Evolutionary conservation across 192 early-diverging fungal species (phyloP), one percentile per base, ranked within the genome.

Genomic region (Coemansia sp.): DNA sequence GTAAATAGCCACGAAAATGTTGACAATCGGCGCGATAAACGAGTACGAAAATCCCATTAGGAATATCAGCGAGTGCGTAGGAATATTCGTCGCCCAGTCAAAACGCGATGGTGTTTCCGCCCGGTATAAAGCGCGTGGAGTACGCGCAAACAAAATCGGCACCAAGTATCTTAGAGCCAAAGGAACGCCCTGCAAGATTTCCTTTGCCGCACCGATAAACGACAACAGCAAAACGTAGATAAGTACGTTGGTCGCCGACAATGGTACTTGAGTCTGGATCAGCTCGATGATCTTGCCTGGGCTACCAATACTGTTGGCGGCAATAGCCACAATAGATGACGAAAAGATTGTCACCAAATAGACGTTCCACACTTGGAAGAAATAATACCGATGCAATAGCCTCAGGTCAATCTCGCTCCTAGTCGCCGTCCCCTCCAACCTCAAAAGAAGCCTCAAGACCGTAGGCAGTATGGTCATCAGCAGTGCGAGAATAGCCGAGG

Each of bases 341-440:
- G 92, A 87, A 57, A 96, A 80, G 18, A 94, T 92, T 7, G 91
- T 89, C 7, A 95, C 88, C 5, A 95, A 73, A 22, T 96, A 88
- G 8, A 96, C 89, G 79, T 94, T 92, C 68, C 94, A 85, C 66
- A 94, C 92, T 77, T 92, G 85, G 77, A 95, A 95, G 69, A 92
- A 89, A 70, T 89, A 96, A 83, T 89, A 95, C 53, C 91, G 91
- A 71, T 88, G 69, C 62, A 93, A 78, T 46, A 95, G 70, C 5
- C 84, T 81, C 58, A 90, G 70, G n/a, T 93, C 86, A 41, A 95
- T 88, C 40, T 87, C 82, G 44, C 89, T 87, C 22, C 85, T 62
- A 2, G 86, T 87, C 34, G 89, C 81, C 29, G 85, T 85, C 60
- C 93, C 91, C 70, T 90, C 89, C 39, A 93, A 82, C 11, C 80